phyloP scores from a whole-genome alignment of 148 eudicot genomes.

The Heliamphora exappendiculata region DNA sequence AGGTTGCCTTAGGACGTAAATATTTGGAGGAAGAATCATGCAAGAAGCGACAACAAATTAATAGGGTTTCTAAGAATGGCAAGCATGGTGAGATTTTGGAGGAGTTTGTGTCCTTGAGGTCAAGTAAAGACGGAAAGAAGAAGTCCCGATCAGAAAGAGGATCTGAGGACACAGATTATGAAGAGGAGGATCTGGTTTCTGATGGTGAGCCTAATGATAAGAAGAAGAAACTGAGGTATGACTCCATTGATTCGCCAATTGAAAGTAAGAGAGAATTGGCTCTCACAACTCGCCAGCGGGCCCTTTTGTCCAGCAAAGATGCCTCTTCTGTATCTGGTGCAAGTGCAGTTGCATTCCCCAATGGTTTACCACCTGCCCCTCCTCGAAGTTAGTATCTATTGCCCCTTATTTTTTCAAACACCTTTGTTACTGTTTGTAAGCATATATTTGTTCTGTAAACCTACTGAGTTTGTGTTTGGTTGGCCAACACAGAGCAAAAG shows the following conservation, averaged over 20 bases:
- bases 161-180: slow-evolving; percentile 56
- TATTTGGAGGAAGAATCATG: slow-evolving; percentile 51
- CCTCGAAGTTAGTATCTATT: slow-evolving; percentile 55
- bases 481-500: slow-evolving; percentile 48
- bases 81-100: slow-evolving; percentile 27
- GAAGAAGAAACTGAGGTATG: slow-evolving; percentile 54
- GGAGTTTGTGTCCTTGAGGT: slow-evolving; percentile 24
- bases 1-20: slow-evolving; percentile 30
- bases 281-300: slow-evolving; percentile 83
- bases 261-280: slow-evolving; percentile 66
- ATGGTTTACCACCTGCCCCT: slow-evolving; percentile 81
- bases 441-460: not conserved
- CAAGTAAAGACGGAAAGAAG: slow-evolving; percentile 43
- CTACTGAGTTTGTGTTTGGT: not conserved
- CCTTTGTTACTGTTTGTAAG: not conserved
- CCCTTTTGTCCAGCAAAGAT: slow-evolving; percentile 67
- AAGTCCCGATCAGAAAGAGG: slow-evolving; percentile 35
- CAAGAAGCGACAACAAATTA: slow-evolving; percentile 42
- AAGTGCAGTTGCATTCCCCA: slow-evolving; percentile 65
- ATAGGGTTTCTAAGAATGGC: slow-evolving; percentile 40
- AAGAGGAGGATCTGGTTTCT: slow-evolving; percentile 49
- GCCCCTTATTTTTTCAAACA: not conserved
- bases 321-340: slow-evolving; percentile 47
- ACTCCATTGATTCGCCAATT: slow-evolving; percentile 33
- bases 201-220: slow-evolving; percentile 49